Evolutionary conservation across 2,329 filamentous ascomycete species (phyloP).

Genomic region (Dendryphion nanum): DNA sequence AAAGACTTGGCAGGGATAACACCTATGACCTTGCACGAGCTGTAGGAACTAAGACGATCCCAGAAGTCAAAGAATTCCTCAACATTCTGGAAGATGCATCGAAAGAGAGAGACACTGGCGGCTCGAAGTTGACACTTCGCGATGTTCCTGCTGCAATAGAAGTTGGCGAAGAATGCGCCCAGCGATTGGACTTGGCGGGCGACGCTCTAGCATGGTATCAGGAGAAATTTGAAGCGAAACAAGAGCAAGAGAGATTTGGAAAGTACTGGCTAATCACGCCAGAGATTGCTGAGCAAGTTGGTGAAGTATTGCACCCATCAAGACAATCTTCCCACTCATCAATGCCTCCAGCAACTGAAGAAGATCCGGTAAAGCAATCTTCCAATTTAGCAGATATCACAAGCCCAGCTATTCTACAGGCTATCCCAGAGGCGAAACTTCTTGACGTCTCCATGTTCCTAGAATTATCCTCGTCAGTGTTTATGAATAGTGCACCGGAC

Average conservation of each 20-base stretch:
- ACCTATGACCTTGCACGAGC: constrained; percentile 60
- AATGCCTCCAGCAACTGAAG: constrained; percentile 8
- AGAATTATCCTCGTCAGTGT: constrained; percentile 28
- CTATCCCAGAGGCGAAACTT: constrained; percentile 33
- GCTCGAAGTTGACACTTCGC: constrained; percentile 40
- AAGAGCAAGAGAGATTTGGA: constrained; percentile 62
- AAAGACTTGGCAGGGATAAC: constrained; percentile 63
- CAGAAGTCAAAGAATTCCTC: constrained; percentile 73
- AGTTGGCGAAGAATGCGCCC: constrained; percentile 64
- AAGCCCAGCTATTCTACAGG: constrained; percentile 18
- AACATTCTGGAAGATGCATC: constrained; percentile 56
- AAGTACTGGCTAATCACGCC: constrained; percentile 64
- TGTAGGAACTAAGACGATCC: constrained; percentile 68
- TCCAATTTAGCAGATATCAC: neutral
- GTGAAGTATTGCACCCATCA: constrained; percentile 19
- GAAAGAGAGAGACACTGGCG: constrained; percentile 29
- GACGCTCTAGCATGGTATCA: constrained; percentile 65
- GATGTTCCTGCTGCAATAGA: constrained; percentile 73
- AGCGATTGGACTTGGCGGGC: constrained; percentile 65
- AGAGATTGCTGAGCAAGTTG: constrained; percentile 34
- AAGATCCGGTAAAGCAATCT: constrained; percentile 1
- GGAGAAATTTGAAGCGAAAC: constrained; percentile 59
- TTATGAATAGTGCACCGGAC: constrained; percentile 36
- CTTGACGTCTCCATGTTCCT: constrained; percentile 29
- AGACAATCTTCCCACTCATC: constrained; percentile 13